Base-by-base conservation (phyloP, 23 red algal genomes). In the Gracilaria gracilis region DNA sequence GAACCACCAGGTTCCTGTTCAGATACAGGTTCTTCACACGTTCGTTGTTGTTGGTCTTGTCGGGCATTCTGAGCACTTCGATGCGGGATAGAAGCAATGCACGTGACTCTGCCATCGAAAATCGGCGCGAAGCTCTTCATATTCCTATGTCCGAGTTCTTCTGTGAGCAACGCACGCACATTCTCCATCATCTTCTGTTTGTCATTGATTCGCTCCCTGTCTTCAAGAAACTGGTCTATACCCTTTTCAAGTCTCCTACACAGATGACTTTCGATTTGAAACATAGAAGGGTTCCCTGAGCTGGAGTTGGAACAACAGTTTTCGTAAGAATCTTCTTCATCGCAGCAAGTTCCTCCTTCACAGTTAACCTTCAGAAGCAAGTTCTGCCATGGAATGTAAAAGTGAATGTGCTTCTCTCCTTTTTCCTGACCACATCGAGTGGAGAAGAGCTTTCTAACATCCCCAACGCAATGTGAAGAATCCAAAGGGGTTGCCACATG, bases 231-330 rank as follows among this genome's bases (percentile, higher is more conserved):
- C 21, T 37, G 16, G 59, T 64, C 55, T 27, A 77, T 29, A 48
- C 72, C 72, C 25, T 25, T 77, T 77, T 77, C 23, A 9, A 77
- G 72, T 34, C 72, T 77, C 27, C 20, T 35, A 11, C 31, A 36
- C 16, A 85, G 23, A 48, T 67, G 31, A 24, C n/a, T 69, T 46
- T 85, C 81, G 36, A 82, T 69, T 61, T 67, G 81, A 70, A 85
- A 29, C 81, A 50, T 23, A 23, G 81, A 85, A 66, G 65, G 58
- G 23, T 66, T 67, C 71, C 59, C 24, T 50, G 59, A 71, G 36
- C 23, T 51, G 29, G 35, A 7, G 16, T n/a, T 27, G 40, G 12
- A 69, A 32, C 12, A 13, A 14, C 6, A 33, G 20, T 13, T 44
- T 21, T 33, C 65, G n/a, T 9, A 31, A 9, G 54, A 48, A 16